phyloP scores from a whole-genome alignment of 2,329 filamentous ascomycete species.

The Bertia moriformis region DNA sequence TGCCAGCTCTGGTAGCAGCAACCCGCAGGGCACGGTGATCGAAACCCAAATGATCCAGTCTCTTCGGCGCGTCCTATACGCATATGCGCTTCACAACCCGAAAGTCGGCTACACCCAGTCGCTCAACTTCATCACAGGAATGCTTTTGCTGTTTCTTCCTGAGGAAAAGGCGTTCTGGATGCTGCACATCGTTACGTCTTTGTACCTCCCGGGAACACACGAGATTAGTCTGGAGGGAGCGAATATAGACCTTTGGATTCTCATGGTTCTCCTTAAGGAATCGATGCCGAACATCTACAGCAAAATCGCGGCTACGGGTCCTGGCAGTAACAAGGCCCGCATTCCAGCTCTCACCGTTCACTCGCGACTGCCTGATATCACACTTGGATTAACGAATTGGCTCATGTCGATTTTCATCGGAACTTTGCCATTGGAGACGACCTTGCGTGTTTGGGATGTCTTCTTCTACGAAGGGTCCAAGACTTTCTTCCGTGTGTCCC shows the following conservation, averaged over 20 bases:
- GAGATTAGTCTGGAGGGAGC: slow-evolving; percentile 48
- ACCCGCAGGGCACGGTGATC: slow-evolving; percentile 6
- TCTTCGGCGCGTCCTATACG: slow-evolving; percentile 47
- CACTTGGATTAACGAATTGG: slow-evolving; percentile 50
- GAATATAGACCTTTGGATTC: slow-evolving; percentile 53
- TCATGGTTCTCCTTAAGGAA: slow-evolving; percentile 49
- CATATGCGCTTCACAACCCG: slow-evolving; percentile 48
- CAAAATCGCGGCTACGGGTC: slow-evolving; percentile 38
- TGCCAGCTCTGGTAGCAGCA: slow-evolving; percentile 13
- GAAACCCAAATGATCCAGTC: slow-evolving; percentile 44
- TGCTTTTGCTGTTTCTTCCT: slow-evolving; percentile 48
- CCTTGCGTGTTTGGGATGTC: slow-evolving; percentile 51
- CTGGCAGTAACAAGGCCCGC: slow-evolving; percentile 10
- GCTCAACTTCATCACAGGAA: slow-evolving; percentile 52
- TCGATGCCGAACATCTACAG: slow-evolving; percentile 42
- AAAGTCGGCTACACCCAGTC: slow-evolving; percentile 54
- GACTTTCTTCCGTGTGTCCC: slow-evolving; percentile 48
- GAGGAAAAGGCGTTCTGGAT: slow-evolving; percentile 53
- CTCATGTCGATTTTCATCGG: slow-evolving; percentile 56
- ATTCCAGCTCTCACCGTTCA: background rate
- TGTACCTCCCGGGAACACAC: slow-evolving; percentile 48
- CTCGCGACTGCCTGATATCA: slow-evolving; percentile 40
- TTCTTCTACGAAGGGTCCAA: slow-evolving; percentile 54
- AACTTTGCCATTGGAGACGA: slow-evolving; percentile 49
- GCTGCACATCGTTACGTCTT: slow-evolving; percentile 46